Conservation (phyloP, 169 alveolate species). For the Perkinsus olseni region DNA sequence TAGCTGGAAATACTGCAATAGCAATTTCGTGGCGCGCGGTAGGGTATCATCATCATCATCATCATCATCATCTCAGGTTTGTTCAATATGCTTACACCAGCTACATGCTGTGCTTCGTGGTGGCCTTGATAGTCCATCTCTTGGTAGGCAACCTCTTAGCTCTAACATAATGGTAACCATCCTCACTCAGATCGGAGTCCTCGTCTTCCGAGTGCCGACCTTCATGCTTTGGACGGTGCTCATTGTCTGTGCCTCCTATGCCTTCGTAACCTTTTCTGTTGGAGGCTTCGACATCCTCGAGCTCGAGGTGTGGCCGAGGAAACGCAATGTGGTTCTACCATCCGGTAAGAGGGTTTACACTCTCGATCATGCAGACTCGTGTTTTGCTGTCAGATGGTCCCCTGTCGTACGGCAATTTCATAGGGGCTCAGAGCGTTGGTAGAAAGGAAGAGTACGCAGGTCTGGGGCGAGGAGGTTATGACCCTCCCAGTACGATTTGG, state of each 20-base stretch:
- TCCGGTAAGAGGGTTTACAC: neutral
- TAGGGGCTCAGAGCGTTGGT: neutral
- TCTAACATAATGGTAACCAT: too few relatives aligned
- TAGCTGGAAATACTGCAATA: too few relatives aligned
- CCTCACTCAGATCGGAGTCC: neutral
- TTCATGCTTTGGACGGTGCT: neutral
- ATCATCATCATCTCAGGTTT: too few relatives aligned
- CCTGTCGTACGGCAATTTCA: neutral
- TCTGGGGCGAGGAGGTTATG: neutral
- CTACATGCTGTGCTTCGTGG: neutral
- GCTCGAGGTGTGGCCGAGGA: neutral
- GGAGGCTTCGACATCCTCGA: neutral
- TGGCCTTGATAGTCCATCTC: neutral
- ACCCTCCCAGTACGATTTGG: neutral
- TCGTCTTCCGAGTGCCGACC: neutral
- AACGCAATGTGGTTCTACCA: neutral
- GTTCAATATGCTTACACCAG: neutral
- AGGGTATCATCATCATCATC: too few relatives aligned
- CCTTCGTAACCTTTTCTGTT: neutral
- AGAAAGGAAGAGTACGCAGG: neutral
- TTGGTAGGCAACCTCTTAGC: too few relatives aligned
- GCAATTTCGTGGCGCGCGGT: too few relatives aligned
- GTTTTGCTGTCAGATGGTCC: neutral
- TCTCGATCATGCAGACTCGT: neutral
- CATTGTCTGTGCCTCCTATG: neutral